Evolutionary conservation across 2,329 filamentous ascomycete species (phyloP).

Genomic region (Hypoxylon sp.): DNA sequence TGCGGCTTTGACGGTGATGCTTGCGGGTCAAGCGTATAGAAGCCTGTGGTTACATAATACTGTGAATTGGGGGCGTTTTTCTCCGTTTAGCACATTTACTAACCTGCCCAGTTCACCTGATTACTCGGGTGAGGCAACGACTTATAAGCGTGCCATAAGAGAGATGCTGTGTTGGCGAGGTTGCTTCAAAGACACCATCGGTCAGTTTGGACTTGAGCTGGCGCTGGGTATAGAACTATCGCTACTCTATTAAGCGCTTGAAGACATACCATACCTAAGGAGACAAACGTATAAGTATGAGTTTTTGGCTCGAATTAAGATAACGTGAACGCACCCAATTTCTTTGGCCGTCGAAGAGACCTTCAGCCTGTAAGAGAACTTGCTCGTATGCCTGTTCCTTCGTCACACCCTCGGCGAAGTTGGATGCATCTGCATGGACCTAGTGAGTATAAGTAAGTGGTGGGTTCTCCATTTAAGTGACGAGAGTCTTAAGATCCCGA

Average conservation of each 20-base stretch:
- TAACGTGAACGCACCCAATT: conserved; percentile 76
- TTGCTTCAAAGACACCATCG: conserved; percentile 67
- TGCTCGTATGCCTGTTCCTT: conserved; percentile 83
- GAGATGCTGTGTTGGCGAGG: conserved; percentile 79
- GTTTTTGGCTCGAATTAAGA: conserved; percentile 29
- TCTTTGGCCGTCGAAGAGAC: conserved; percentile 78
- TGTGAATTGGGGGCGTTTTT: conserved; percentile 8
- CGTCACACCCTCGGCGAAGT: conserved; percentile 75
- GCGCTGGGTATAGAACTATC: background rate
- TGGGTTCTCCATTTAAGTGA: background rate
- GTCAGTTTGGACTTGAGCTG: background rate
- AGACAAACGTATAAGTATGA: conserved; percentile 34
- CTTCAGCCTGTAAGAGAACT: conserved; percentile 77
- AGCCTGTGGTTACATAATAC: conserved; percentile 64
- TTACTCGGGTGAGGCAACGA: conserved; percentile 76
- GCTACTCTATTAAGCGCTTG: background rate
- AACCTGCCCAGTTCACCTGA: conserved; percentile 83
- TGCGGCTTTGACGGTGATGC: conserved; percentile 58
- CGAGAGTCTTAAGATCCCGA: background rate
- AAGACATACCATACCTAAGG: conserved; percentile 59
- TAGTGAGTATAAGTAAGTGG: conserved; percentile 25
- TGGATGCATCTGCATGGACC: conserved; percentile 81
- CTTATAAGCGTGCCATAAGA: conserved; percentile 85
- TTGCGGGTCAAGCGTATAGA: conserved; percentile 76
- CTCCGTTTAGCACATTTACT: conserved; percentile 23